Conservation (phyloP, 371 early-diverging fungal species). For the Mucor indicus region DNA sequence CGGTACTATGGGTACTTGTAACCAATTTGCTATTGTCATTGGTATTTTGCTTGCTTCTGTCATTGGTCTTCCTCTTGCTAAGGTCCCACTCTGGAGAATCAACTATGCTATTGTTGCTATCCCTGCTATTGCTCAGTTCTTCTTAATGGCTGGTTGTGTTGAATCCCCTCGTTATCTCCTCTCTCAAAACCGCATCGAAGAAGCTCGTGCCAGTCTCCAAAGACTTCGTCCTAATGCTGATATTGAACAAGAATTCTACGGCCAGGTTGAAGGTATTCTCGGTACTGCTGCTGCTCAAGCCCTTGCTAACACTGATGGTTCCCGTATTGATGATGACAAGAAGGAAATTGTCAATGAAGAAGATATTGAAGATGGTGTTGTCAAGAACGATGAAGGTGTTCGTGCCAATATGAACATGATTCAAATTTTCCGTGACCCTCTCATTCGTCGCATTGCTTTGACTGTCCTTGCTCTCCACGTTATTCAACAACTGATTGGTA, state of each 20-base stretch:
- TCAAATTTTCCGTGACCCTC: constrained; percentile 43
- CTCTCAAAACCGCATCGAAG: constrained; percentile 51
- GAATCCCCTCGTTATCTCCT: constrained; percentile 77
- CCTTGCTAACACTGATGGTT: constrained; percentile 37
- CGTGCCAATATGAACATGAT: constrained; percentile 25
- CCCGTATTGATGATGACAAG: constrained; percentile 17
- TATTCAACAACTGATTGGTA: constrained; percentile 80
- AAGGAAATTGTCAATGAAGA: neutral
- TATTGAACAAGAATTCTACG: constrained; percentile 56
- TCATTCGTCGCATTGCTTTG: constrained; percentile 55
- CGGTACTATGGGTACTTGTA: constrained; percentile 72
- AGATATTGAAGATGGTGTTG: constrained; percentile 40
- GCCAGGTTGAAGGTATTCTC: constrained; percentile 46
- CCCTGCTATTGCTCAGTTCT: constrained; percentile 65
- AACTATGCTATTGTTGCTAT: constrained; percentile 63
- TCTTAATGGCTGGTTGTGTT: constrained; percentile 65
- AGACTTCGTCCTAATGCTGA: constrained; percentile 51
- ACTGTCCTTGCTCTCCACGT: constrained; percentile 44
- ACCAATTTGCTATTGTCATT: constrained; percentile 78
- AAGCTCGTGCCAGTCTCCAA: constrained; percentile 51
- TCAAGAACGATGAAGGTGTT: neutral
- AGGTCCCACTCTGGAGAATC: constrained; percentile 67
- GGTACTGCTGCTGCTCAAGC: constrained; percentile 20
- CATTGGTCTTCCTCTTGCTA: constrained; percentile 57
- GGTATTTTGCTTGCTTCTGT: constrained; percentile 71